A percentile compares a stretch with the other conserved stretches of the same genome.
These are phyloP conservation scores for Pleurotus djamor DNA, from an alignment of 768 basidiomycete species.

Conservation along the genomic window DNA sequence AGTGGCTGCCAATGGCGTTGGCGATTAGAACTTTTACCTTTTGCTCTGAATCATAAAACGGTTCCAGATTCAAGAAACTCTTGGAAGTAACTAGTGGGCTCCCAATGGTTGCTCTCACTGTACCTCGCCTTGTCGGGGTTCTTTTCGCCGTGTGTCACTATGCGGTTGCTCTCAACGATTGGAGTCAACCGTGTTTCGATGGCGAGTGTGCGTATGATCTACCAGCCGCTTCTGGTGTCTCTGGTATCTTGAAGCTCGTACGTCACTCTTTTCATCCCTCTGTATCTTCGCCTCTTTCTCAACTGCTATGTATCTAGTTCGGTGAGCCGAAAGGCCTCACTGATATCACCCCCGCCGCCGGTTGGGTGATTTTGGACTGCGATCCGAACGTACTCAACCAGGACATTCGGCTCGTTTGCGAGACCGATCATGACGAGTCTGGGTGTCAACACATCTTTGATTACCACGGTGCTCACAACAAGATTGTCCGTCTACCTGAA, in stretches of 20 bases:
- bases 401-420: conserved; percentile 1
- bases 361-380: conserved; percentile 1
- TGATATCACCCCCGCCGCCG: conserved; percentile 5
- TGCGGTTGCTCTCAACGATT: conserved; percentile 15
- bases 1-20: too few species aligned
- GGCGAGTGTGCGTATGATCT: conserved; percentile 19
- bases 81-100: too few species aligned
- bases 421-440: conserved; percentile 8
- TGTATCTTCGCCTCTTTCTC: background rate
- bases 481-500: conserved; percentile 52
- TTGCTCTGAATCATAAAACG: too few species aligned
- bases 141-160: too few species aligned
- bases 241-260: background rate
- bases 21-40: too few species aligned
- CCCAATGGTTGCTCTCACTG: too few species aligned
- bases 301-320: background rate
- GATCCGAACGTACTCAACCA: background rate
- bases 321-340: background rate
- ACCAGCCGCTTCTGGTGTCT: background rate
- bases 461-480: conserved; percentile 38
- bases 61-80: too few species aligned
- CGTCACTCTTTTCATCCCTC: background rate
- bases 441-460: conserved; percentile 38
- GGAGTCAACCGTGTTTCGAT: conserved; percentile 19
- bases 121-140: too few species aligned